Evolutionary conservation across 1,139 yeast species (phyloP).

Genomic region (Wickerhamomyces sp.): DNA sequence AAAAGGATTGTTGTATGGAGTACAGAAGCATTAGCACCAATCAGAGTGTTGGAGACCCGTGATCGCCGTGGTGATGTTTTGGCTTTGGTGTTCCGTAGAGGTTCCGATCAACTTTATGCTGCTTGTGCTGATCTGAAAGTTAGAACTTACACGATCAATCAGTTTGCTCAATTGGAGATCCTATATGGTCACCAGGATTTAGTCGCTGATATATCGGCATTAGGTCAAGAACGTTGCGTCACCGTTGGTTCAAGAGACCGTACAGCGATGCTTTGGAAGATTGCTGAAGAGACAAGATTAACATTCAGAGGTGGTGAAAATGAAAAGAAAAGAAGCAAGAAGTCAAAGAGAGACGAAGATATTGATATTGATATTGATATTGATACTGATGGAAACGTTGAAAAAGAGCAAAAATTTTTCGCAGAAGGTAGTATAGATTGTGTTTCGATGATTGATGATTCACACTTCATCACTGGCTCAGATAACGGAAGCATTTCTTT

Average conservation of each 20-base stretch:
- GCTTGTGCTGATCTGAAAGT: slow-evolving; percentile 91
- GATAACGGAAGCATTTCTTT: slow-evolving; percentile 86
- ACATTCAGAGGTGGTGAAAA: slow-evolving; percentile 90
- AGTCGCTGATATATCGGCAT: slow-evolving; percentile 73
- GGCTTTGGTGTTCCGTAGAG: slow-evolving; percentile 71
- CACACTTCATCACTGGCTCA: slow-evolving; percentile 89
- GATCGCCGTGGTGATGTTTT: slow-evolving; percentile 68
- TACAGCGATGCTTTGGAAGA: slow-evolving; percentile 95
- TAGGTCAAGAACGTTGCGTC: slow-evolving; percentile 85
- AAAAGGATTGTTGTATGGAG: slow-evolving; percentile 82
- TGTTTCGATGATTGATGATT: slow-evolving; percentile 87
- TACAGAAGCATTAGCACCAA: slow-evolving; percentile 65
- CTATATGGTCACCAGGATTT: slow-evolving; percentile 94
- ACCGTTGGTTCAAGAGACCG: slow-evolving; percentile 94
- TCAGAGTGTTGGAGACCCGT: slow-evolving; percentile 70
- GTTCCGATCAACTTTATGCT: slow-evolving; percentile 81
- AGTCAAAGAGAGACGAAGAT: slow-evolving; percentile 31
- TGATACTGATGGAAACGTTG: slow-evolving; percentile 29
- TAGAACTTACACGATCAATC: slow-evolving; percentile 80
- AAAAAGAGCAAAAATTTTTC: no score
- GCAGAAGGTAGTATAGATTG: slow-evolving; percentile 90
- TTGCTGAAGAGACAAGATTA: slow-evolving; percentile 87
- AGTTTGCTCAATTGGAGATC: slow-evolving; percentile 82
- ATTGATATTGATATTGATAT: slow-evolving; percentile 27
- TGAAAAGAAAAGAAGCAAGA: slow-evolving; percentile 38